A percentile compares a stretch with the other conserved stretches of the same genome.
These are phyloP conservation scores for Xanthoconium purpureum DNA, from an alignment of 768 basidiomycete species.

Conservation along the genomic window DNA sequence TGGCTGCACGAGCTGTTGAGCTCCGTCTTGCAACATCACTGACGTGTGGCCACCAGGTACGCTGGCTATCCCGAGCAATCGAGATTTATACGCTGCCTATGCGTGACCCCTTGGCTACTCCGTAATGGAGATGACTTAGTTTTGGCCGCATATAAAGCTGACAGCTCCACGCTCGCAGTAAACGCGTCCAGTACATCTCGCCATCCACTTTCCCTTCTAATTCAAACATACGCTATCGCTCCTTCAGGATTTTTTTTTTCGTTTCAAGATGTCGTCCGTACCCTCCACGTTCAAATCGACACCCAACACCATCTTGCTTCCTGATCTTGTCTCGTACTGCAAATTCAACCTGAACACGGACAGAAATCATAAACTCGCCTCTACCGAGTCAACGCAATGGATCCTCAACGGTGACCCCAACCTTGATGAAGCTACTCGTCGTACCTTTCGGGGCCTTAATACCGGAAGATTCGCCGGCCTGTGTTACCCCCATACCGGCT, in stretches of 20 bases:
- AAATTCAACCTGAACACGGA: constrained; percentile 53
- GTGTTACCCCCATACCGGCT: constrained; percentile 48
- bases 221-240: constrained; percentile 24
- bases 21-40: too few species aligned
- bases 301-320: constrained; percentile 54
- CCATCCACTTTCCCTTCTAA: background rate
- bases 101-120: background rate
- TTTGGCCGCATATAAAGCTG: constrained; percentile 12
- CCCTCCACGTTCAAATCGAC: constrained; percentile 11
- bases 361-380: constrained; percentile 58
- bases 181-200: background rate
- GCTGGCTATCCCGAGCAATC: background rate
- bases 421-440: constrained; percentile 49
- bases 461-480: constrained; percentile 58
- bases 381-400: constrained; percentile 24
- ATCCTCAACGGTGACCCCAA: constrained; percentile 36
- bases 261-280: constrained; percentile 14
- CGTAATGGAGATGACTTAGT: background rate
- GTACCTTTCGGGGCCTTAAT: constrained; percentile 66
- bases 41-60: too few species aligned
- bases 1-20: too few species aligned
- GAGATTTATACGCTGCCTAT: background rate
- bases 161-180: constrained; percentile 9
- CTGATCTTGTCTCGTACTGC: constrained; percentile 77
- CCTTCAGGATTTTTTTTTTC: constrained; percentile 6